Percentiles rank a stretch among this genome's conserved stretches.
Evolutionary conservation across 1,284 basidiomycete species (phyloP).

Genomic region (Apiotrichum mycotoxinovorans): DNA sequence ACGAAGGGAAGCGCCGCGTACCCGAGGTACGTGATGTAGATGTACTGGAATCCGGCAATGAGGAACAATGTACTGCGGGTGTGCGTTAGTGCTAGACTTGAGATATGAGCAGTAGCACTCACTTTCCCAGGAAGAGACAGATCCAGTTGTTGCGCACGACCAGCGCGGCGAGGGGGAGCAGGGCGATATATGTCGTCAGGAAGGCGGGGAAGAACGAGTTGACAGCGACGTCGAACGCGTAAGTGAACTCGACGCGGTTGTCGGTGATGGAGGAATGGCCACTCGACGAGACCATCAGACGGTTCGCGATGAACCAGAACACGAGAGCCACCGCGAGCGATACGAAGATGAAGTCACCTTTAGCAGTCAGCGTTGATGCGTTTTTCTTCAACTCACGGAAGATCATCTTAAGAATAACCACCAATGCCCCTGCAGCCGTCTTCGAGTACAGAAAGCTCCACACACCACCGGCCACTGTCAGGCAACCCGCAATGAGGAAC

Average conservation of each 20-base stretch:
- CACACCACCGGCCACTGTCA: slow-evolving; percentile 66
- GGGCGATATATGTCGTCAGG: slow-evolving; percentile 77
- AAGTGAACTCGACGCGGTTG: slow-evolving; percentile 79
- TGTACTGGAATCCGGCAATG: slow-evolving; percentile 77
- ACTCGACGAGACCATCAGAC: slow-evolving; percentile 64
- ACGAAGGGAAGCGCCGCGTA: slow-evolving; percentile 85
- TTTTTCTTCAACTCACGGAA: slow-evolving; percentile 53
- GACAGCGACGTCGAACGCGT: slow-evolving; percentile 90
- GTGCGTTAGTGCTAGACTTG: not conserved
- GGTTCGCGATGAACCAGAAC: slow-evolving; percentile 76
- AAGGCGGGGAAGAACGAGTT: slow-evolving; percentile 93
- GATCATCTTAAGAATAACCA: slow-evolving; percentile 73
- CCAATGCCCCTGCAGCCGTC: slow-evolving; percentile 57
- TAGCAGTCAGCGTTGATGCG: not conserved
- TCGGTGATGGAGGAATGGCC: slow-evolving; percentile 63
- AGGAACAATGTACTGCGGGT: slow-evolving; percentile 66
- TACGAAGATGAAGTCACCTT: slow-evolving; percentile 69
- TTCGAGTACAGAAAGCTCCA: slow-evolving; percentile 83
- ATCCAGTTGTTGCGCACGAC: slow-evolving; percentile 82
- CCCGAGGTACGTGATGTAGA: slow-evolving; percentile 85
- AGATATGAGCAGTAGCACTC: slow-evolving; percentile 13
- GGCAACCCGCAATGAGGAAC: slow-evolving; percentile 70
- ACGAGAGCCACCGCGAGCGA: slow-evolving; percentile 70
- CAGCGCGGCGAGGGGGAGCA: slow-evolving; percentile 76
- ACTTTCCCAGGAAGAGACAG: slow-evolving; percentile 84